Conservation (phyloP, 495 filamentous ascomycete species). For the Penicillium dipodomyicola region DNA sequence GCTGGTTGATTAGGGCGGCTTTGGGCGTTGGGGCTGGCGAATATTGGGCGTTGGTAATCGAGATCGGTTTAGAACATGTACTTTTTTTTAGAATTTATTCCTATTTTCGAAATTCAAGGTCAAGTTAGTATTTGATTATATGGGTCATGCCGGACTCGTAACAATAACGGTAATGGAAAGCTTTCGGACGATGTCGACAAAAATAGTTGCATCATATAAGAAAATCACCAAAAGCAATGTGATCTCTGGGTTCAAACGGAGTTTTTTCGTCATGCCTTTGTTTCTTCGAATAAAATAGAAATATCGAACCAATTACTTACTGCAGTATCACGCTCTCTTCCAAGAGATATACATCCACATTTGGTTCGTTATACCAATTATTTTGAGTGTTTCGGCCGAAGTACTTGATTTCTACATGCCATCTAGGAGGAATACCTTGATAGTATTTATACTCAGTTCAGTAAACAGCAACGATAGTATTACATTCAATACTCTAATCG, state of each 20-base stretch:
- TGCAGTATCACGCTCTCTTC: neutral
- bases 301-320: neutral
- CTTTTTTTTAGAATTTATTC: neutral
- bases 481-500: neutral
- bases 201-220: constrained; percentile 14
- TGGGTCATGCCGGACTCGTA: neutral
- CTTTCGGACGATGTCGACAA: constrained; percentile 28
- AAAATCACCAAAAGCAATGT: constrained; percentile 8
- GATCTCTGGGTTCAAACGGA: constrained; percentile 16
- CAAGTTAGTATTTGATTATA: neutral
- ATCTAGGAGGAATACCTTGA: neutral
- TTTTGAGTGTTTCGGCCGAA: neutral
- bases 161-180: neutral
- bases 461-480: neutral
- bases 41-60: neutral
- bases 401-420: neutral
- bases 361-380: neutral
- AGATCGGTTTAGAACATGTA: neutral
- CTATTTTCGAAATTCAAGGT: neutral
- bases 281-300: neutral
- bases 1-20: neutral
- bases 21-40: neutral
- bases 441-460: neutral
- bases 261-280: constrained; percentile 18
- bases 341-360: neutral